Evolutionary conservation across 2,329 filamentous ascomycete genomes (phyloP).

Genomic region (Nemania bipapillata): DNA sequence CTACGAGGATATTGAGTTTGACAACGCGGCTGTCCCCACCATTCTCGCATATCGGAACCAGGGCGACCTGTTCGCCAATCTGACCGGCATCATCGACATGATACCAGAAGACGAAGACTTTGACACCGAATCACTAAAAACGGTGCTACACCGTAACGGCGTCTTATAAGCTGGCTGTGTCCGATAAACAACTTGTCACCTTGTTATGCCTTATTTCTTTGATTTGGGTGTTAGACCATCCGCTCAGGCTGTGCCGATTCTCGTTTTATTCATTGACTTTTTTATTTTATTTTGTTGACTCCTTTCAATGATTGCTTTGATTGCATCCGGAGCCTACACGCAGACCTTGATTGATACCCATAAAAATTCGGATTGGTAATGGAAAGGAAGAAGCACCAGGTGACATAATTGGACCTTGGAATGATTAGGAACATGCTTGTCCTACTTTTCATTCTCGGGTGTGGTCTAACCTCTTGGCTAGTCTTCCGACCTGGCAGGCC

Average conservation of each 20-base stretch:
- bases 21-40: conserved; percentile 86
- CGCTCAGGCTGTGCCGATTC: conserved; percentile 21
- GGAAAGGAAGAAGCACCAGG: conserved; percentile 17
- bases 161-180: conserved; percentile 57
- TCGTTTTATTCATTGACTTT: conserved; percentile 13
- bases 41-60: conserved; percentile 86
- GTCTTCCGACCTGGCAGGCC: conserved; percentile 2
- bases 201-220: neutral
- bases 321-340: conserved; percentile 27
- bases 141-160: conserved; percentile 63
- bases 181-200: neutral
- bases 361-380: conserved; percentile 28
- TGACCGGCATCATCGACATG: conserved; percentile 87
- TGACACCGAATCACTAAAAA: conserved; percentile 63
- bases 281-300: conserved; percentile 10
- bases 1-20: conserved; percentile 93
- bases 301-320: conserved; percentile 20
- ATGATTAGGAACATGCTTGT: conserved; percentile 7
- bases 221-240: conserved; percentile 3
- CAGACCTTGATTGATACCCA: conserved; percentile 41
- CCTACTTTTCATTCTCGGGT: conserved; percentile 2
- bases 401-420: conserved; percentile 15
- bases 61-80: conserved; percentile 88
- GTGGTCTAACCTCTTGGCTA: neutral
- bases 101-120: conserved; percentile 76